Evolutionary conservation across 2,329 filamentous ascomycete genomes (phyloP), one percentile per base, ranked within the genome.

Genomic region (Paracorniculantispora psalliotae): DNA sequence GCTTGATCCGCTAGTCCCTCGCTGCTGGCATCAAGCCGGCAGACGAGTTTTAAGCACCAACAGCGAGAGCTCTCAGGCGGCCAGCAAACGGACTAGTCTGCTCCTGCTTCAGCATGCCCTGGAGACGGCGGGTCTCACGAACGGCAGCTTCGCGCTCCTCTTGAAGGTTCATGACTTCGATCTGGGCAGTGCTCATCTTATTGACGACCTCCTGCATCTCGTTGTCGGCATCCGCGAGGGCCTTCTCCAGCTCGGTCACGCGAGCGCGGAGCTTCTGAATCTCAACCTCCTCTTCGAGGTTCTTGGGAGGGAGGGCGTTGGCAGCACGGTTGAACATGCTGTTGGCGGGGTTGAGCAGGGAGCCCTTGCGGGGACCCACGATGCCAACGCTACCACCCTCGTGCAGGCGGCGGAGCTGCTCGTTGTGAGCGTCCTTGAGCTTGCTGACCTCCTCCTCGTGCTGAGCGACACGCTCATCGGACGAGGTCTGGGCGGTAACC

Each of bases 371-470:
- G 2, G 68, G 63, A 25, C 68, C 70, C 60, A 69, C 69, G 13
- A 71, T 23, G 59, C 70, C 63, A 46, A 62, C 60, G 51, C 67
- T 68, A 70, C 81, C 54, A 15, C 59, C 59, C 23, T 57, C 75
- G 71, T 87, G 87, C 67, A 91, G 83, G 15, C 93, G 88, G 64
- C 87, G 86, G 33, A 97, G 82, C 67, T 94, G 89, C 19, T 80
- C 79, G 68, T 84, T 91, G 68, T 94, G 87, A 61, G 85, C 89
- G 59, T 96, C 91, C 64, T 88, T 87, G 57, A 97, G 77, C 23
- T 82, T 78, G 19, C 83, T 78, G 39, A 96, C 82, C 73, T 97
- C 92, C 39, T 94, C 91, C 71, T 97, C 94, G 68, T 97, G 92
- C 51, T 86, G 87, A 46, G 84, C 77, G 59, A 97, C 85, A 41